These are phyloP conservation scores for Aspergillus niger DNA, from an alignment of 2,329 filamentous ascomycete species.

Conservation along the genomic window DNA sequence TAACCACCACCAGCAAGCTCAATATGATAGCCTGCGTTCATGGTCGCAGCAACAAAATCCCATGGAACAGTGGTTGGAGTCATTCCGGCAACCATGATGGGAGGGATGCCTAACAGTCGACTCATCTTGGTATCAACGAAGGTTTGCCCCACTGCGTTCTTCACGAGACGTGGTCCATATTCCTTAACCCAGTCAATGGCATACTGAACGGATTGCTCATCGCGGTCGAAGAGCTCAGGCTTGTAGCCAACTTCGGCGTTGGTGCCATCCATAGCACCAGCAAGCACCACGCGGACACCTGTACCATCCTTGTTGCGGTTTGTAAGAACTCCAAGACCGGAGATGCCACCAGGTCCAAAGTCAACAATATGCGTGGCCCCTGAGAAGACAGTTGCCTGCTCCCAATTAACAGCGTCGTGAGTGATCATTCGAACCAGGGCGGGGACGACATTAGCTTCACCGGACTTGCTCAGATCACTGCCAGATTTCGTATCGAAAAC, in stretches of 20 bases:
- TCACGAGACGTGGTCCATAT: constrained; percentile 87
- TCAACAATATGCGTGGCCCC: constrained; percentile 91
- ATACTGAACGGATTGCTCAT: constrained; percentile 92
- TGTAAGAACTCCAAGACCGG: constrained; percentile 90
- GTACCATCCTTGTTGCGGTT: constrained; percentile 99
- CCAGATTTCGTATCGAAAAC: constrained; percentile 91
- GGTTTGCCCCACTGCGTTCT: constrained; percentile 83
- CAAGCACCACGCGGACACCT: constrained; percentile 92
- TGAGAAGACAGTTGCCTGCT: constrained; percentile 88
- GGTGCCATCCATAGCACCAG: constrained; percentile 87
- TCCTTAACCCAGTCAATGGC: constrained; percentile 98
- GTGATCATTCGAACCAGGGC: constrained; percentile 90
- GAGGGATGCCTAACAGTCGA: constrained; percentile 77
- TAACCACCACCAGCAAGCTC: constrained; percentile 89
- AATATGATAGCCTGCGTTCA: constrained; percentile 94
- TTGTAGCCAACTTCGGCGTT: constrained; percentile 95
- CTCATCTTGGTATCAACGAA: constrained; percentile 98
- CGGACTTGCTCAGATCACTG: constrained; percentile 72
- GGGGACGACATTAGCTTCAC: constrained; percentile 79
- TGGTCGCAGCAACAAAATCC: constrained; percentile 89
- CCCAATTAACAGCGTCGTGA: constrained; percentile 92
- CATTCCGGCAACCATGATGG: constrained; percentile 89
- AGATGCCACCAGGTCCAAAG: constrained; percentile 95
- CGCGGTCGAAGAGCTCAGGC: constrained; percentile 93
- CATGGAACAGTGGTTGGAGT: constrained; percentile 84